Percentiles rank a stretch among this genome's conserved stretches.
Evolutionary conservation across 108 stramenopile genomes (phyloP).

Genomic region (Skeletonema tropicum): DNA sequence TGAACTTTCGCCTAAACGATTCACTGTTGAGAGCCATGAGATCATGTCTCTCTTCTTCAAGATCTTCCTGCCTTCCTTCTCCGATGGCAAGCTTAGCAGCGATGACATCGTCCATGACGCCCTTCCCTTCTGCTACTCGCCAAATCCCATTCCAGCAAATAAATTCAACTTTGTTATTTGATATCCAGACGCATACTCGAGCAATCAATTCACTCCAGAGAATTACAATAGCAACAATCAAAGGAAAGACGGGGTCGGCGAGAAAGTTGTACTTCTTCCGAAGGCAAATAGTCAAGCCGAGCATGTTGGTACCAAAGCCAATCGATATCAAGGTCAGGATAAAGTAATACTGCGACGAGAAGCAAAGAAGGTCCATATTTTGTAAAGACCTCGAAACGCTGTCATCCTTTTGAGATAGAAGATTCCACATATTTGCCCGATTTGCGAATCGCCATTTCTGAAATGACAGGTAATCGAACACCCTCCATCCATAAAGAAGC

Average conservation of each 20-base stretch:
- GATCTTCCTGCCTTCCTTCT: slow-evolving; percentile 82
- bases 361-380: slow-evolving; percentile 81
- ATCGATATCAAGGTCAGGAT: slow-evolving; percentile 67
- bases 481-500: slow-evolving; percentile 86
- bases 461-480: slow-evolving; percentile 88
- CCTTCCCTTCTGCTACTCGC: slow-evolving; percentile 69
- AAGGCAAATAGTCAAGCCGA: slow-evolving; percentile 77
- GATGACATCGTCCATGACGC: slow-evolving; percentile 86
- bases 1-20: slow-evolving; percentile 80
- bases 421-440: slow-evolving; percentile 79
- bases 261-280: slow-evolving; percentile 76
- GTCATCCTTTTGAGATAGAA: slow-evolving; percentile 71
- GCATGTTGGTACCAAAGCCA: slow-evolving; percentile 68
- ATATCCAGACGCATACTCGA: slow-evolving; percentile 48
- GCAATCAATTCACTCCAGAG: slow-evolving; percentile 55
- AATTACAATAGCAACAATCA: slow-evolving; percentile 68
- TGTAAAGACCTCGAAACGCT: slow-evolving; percentile 74
- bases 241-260: slow-evolving; percentile 68
- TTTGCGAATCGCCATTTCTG: slow-evolving; percentile 82
- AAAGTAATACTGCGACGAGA: slow-evolving; percentile 88
- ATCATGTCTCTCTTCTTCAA: slow-evolving; percentile 87
- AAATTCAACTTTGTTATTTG: slow-evolving; percentile 48
- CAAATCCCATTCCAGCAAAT: slow-evolving; percentile 83
- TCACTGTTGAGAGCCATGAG: slow-evolving; percentile 84
- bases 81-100: slow-evolving; percentile 90